These are phyloP conservation scores for Cyanidium caldarium DNA, from an alignment of 23 red algal species.

Conservation along the genomic window DNA sequence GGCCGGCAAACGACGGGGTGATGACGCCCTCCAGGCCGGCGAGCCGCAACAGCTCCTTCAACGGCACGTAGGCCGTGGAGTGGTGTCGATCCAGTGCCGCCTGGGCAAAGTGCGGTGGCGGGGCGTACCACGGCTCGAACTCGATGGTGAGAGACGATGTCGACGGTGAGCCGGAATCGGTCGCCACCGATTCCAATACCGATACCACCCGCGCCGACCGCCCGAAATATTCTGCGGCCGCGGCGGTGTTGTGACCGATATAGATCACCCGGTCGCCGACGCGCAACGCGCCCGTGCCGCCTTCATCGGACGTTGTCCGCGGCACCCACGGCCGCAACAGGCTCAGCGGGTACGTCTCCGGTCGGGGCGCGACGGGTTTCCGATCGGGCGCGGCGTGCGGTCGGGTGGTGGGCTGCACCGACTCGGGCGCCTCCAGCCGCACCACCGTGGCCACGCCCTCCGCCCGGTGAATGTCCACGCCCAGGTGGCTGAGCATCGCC, in stretches of 20 bases:
- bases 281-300: neutral
- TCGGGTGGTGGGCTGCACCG: neutral
- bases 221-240: too few species aligned
- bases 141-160: too few species aligned
- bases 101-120: too few species aligned
- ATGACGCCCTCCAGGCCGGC: neutral
- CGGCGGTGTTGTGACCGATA: too few species aligned
- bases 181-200: too few species aligned
- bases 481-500: too few species aligned
- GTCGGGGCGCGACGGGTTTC: neutral
- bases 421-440: neutral
- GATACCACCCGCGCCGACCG: too few species aligned
- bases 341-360: neutral
- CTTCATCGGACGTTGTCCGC: neutral
- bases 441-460: neutral
- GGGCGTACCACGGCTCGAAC: too few species aligned
- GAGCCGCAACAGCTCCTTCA: neutral
- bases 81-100: neutral
- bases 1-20: neutral
- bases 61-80: neutral
- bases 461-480: neutral
- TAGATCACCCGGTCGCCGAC: conserved; percentile 10
- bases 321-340: neutral
- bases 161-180: too few species aligned
- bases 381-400: neutral